Evolutionary conservation across 1,284 basidiomycete species (phyloP).

Genomic region (Moesziomyces parantarcticus): DNA sequence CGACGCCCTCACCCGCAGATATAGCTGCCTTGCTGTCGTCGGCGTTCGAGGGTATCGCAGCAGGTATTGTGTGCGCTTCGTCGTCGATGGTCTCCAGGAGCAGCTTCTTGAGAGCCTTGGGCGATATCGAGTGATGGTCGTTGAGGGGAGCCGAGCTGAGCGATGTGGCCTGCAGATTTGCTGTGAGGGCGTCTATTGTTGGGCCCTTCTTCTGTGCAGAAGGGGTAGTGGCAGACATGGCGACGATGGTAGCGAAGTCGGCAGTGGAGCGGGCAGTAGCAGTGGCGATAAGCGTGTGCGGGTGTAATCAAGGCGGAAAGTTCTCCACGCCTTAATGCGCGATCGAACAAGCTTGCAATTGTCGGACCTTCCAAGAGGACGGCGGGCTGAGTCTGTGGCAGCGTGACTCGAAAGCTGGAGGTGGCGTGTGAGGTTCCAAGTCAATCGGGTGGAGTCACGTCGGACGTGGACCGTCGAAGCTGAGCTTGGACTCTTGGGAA

Average conservation of each 20-base stretch:
- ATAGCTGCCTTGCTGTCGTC: not conserved
- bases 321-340: too few species aligned
- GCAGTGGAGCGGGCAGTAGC: not conserved
- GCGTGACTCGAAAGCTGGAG: too few species aligned
- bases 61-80: constrained; percentile 5
- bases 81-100: constrained; percentile 39
- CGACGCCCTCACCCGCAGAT: not conserved
- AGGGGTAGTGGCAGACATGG: constrained; percentile 22
- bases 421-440: too few species aligned
- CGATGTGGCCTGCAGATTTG: constrained; percentile 27
- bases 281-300: too few species aligned
- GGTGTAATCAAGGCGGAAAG: too few species aligned
- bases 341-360: too few species aligned
- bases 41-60: constrained; percentile 6
- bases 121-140: constrained; percentile 13
- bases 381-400: too few species aligned
- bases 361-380: too few species aligned
- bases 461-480: too few species aligned
- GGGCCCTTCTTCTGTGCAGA: constrained; percentile 35
- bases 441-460: too few species aligned
- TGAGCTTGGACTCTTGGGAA: too few species aligned
- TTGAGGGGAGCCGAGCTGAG: constrained; percentile 2
- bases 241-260: not conserved
- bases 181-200: constrained; percentile 54
- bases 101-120: constrained; percentile 27